A percentile compares a stretch with the other conserved stretches of the same genome.
Evolutionary conservation across 2,329 filamentous ascomycete species (phyloP).

Genomic region (Lasiodiplodia hormozganensis): DNA sequence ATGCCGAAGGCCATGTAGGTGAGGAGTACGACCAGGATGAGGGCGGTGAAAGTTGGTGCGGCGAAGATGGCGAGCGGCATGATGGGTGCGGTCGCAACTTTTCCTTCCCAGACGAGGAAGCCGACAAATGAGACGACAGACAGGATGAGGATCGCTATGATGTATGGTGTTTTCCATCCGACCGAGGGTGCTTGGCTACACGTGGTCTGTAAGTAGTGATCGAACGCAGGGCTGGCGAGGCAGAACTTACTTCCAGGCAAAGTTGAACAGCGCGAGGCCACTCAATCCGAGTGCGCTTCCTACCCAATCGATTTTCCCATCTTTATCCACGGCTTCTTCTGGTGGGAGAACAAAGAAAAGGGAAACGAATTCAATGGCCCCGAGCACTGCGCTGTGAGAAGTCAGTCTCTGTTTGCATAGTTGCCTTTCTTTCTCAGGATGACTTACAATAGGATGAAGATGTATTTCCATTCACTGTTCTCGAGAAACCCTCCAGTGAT

Average conservation of each 20-base stretch:
- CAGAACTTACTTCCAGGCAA: slow-evolving; percentile 58
- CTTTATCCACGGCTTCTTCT: slow-evolving; percentile 43
- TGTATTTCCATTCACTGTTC: not conserved
- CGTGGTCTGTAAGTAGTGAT: not conserved
- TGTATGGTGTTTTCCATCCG: slow-evolving; percentile 54
- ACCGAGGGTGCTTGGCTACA: slow-evolving; percentile 52
- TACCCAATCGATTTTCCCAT: slow-evolving; percentile 50
- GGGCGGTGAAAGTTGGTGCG: slow-evolving; percentile 52
- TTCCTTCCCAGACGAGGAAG: slow-evolving; percentile 51
- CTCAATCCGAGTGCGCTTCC: slow-evolving; percentile 50
- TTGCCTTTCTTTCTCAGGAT: slow-evolving; percentile 32
- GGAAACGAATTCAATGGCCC: not conserved
- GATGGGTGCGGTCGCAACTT: slow-evolving; percentile 48
- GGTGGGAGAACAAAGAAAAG: not conserved
- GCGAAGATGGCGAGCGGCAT: slow-evolving; percentile 56
- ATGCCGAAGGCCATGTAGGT: slow-evolving; percentile 58
- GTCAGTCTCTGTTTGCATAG: not conserved
- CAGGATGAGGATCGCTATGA: slow-evolving; percentile 49
- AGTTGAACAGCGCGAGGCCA: slow-evolving; percentile 57
- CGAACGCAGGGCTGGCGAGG: not conserved
- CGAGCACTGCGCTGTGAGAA: not conserved
- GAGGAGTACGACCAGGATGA: slow-evolving; percentile 54
- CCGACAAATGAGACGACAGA: slow-evolving; percentile 45
- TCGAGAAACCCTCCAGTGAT: slow-evolving; percentile 48
- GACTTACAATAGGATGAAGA: not conserved